Conservation (phyloP, 306 rosid species). For the Medicago arabica region DNA sequence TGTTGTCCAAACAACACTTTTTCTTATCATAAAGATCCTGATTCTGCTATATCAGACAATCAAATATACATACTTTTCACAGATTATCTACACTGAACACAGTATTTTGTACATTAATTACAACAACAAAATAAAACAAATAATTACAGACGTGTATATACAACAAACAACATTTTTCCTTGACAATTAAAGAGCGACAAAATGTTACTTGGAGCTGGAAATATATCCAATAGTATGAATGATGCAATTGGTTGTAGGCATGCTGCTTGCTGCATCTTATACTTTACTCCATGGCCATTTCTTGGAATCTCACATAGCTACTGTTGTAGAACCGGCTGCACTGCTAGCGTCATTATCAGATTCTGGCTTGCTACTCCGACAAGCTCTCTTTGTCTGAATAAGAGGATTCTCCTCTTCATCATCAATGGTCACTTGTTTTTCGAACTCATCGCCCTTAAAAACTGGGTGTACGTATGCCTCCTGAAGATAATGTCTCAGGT, state of each 20-base stretch:
- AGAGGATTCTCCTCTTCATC: constrained; percentile 86
- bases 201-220: too few species aligned
- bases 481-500: constrained; percentile 68
- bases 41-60: not conserved
- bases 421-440: constrained; percentile 46
- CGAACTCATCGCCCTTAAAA: constrained; percentile 53
- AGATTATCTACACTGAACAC: constrained; percentile 10
- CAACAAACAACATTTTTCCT: not conserved
- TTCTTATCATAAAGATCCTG: not conserved
- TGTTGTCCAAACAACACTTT: not conserved
- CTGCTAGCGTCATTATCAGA: constrained; percentile 46
- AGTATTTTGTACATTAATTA: constrained; percentile 11
- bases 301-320: constrained; percentile 26
- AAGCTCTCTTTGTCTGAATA: constrained; percentile 74
- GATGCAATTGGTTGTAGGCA: constrained; percentile 10
- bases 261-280: constrained; percentile 34
- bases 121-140: not conserved
- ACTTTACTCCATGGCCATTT: constrained; percentile 2
- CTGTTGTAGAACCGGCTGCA: constrained; percentile 7
- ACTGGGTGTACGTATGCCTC: constrained; percentile 82
- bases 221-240: not conserved
- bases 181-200: too few species aligned
- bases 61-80: constrained; percentile 36
- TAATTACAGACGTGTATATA: not conserved
- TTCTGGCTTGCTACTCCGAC: constrained; percentile 52